Percentiles rank a stretch among this genome's conserved stretches.
Conservation (phyloP, 2,329 filamentous ascomycete species). For the Podosphaera fusca region DNA sequence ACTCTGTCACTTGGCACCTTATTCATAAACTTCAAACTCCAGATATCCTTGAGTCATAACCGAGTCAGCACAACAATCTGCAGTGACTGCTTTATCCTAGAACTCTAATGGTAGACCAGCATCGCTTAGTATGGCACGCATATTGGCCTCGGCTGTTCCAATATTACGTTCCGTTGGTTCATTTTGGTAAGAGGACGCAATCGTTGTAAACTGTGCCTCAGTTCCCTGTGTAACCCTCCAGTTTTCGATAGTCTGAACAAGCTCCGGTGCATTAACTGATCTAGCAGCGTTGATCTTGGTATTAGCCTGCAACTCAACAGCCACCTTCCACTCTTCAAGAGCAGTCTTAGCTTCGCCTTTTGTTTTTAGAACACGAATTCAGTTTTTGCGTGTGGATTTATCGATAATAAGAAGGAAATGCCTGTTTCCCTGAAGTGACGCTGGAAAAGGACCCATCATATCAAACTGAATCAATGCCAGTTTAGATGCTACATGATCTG, state of each 20-base stretch:
- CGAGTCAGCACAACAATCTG: neutral
- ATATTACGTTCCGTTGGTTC: neutral
- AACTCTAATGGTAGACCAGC: conserved; percentile 2
- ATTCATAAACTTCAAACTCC: too few relatives aligned
- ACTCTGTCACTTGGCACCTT: too few relatives aligned
- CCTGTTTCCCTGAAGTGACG: neutral
- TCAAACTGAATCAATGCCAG: too few relatives aligned
- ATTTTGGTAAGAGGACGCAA: neutral
- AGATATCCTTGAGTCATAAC: too few relatives aligned
- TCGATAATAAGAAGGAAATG: neutral
- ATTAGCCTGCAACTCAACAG: too few relatives aligned
- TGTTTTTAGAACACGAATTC: too few relatives aligned
- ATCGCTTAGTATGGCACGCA: conserved; percentile 2
- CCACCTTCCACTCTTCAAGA: too few relatives aligned
- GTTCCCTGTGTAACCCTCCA: neutral
- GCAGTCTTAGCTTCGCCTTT: too few relatives aligned
- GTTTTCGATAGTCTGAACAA: too few relatives aligned
- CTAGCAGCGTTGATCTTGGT: too few relatives aligned
- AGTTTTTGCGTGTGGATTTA: neutral
- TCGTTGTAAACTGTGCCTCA: neutral
- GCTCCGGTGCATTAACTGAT: too few relatives aligned
- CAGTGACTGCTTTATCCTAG: conserved; percentile 2
- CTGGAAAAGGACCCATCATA: neutral
- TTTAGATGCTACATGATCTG: too few relatives aligned
- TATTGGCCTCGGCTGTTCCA: neutral